These are phyloP conservation scores for Daldinia loculata DNA, from an alignment of 495 filamentous ascomycete species.

Conservation along the genomic window DNA sequence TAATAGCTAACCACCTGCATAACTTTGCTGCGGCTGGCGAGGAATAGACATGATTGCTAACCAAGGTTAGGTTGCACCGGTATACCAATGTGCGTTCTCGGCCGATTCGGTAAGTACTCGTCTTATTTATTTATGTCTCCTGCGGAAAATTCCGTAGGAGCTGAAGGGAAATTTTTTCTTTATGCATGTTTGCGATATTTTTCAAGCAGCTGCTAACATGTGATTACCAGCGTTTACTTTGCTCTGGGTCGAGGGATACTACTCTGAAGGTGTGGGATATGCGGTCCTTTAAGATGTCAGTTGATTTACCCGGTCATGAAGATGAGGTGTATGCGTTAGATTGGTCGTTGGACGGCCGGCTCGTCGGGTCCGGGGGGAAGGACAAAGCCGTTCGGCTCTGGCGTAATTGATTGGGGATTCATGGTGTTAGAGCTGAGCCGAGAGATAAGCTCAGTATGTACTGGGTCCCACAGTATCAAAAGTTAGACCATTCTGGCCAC, in stretches of 20 bases:
- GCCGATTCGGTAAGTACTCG: slow-evolving; percentile 69
- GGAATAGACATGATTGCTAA: slow-evolving; percentile 26
- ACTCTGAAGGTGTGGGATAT: slow-evolving; percentile 96
- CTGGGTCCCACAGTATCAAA: slow-evolving; percentile 2
- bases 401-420: slow-evolving; percentile 59
- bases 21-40: not conserved
- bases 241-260: slow-evolving; percentile 88
- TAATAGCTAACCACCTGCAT: not conserved
- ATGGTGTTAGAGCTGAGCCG: slow-evolving; percentile 23
- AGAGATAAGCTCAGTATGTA: slow-evolving; percentile 36
- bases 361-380: slow-evolving; percentile 88
- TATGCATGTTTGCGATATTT: not conserved
- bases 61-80: slow-evolving; percentile 68
- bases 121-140: slow-evolving; percentile 3
- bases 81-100: slow-evolving; percentile 90
- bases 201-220: slow-evolving; percentile 16
- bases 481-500: slow-evolving; percentile 16
- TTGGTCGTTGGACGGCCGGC: slow-evolving; percentile 87
- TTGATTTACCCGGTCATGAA: slow-evolving; percentile 90
- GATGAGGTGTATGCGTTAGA: slow-evolving; percentile 94
- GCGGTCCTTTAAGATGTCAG: slow-evolving; percentile 79
- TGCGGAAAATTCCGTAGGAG: not conserved
- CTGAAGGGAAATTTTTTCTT: not conserved
- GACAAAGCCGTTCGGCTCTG: slow-evolving; percentile 91
- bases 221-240: slow-evolving; percentile 66